These are phyloP conservation scores for Chytridiales sp. DNA, from an alignment of 371 early-diverging fungal genomes.

Conservation along the genomic window DNA sequence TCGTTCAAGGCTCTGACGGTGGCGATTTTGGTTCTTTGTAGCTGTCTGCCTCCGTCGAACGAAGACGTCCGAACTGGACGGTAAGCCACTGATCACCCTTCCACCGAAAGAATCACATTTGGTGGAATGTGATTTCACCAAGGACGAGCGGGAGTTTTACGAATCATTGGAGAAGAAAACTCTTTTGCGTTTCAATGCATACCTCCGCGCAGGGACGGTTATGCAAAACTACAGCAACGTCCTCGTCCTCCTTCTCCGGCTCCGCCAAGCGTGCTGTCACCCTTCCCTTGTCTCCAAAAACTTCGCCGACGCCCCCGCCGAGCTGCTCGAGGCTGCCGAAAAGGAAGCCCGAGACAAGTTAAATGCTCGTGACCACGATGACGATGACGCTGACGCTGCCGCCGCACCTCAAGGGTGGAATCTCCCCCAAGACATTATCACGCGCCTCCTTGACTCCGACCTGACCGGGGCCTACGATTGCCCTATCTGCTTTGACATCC, in stretches of 20 bases:
- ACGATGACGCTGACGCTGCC: neutral
- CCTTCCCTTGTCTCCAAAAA: conserved; percentile 30
- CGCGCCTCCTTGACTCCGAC: conserved; percentile 20
- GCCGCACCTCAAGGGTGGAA: conserved; percentile 2
- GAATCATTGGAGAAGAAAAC: conserved; percentile 55
- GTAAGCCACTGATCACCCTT: conserved; percentile 63
- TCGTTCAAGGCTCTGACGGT: neutral
- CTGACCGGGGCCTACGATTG: conserved; percentile 30
- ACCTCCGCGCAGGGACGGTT: conserved; percentile 37
- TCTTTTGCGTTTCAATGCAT: conserved; percentile 30
- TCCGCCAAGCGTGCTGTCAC: conserved; percentile 40
- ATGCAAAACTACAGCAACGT: conserved; percentile 46
- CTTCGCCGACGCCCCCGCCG: conserved; percentile 22
- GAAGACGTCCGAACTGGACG: conserved; percentile 62
- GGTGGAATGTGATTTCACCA: conserved; percentile 51
- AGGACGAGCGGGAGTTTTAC: conserved; percentile 63
- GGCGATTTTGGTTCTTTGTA: conserved; percentile 24
- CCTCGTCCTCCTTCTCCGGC: conserved; percentile 38
- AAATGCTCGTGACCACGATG: too few relatives aligned
- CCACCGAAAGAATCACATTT: conserved; percentile 60
- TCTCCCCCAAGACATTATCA: conserved; percentile 22
- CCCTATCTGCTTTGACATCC: conserved; percentile 38
- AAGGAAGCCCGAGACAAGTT: too few relatives aligned
- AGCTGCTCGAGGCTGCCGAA: conserved; percentile 13
- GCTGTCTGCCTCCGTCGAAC: conserved; percentile 75